Percentiles rank a stretch among this genome's conserved stretches.
phyloP scores from a whole-genome alignment of 1,284 basidiomycete species.

The Exobasidium cylindrosporum region DNA sequence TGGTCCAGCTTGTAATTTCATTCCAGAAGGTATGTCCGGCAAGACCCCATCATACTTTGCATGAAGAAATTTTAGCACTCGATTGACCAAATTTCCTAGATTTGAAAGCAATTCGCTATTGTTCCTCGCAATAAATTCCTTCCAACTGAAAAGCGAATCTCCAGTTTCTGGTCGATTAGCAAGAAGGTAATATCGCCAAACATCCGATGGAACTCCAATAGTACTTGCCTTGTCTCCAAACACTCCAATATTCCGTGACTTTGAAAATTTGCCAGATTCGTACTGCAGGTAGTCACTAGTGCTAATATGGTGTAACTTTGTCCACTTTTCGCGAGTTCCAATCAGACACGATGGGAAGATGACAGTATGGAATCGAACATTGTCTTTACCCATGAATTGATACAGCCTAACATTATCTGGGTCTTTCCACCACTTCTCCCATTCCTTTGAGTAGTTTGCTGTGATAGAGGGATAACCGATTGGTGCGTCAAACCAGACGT shows the following conservation, averaged over 20 bases:
- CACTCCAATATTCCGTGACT: constrained; percentile 92
- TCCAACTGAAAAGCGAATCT: constrained; percentile 96
- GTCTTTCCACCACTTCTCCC: constrained; percentile 98
- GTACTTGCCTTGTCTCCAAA: constrained; percentile 93
- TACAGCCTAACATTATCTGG: constrained; percentile 85
- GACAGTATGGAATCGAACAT: constrained; percentile 97
- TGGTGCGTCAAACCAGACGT: constrained; percentile 92
- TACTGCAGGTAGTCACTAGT: constrained; percentile 98
- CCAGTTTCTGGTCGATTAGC: constrained; percentile 89
- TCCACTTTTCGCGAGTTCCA: constrained; percentile 88
- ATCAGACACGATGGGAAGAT: constrained; percentile 89
- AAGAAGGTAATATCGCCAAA: constrained; percentile 96
- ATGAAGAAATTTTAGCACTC: constrained; percentile 79
- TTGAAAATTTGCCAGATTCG: constrained; percentile 98
- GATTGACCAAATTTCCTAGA: constrained; percentile 98
- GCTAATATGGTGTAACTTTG: constrained; percentile 87
- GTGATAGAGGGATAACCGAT: constrained; percentile 98
- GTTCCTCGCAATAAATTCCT: constrained; percentile 87
- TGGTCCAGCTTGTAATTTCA: constrained; percentile 27
- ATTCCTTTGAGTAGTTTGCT: constrained; percentile 87
- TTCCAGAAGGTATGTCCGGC: constrained; percentile 54
- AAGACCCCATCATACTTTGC: constrained; percentile 79
- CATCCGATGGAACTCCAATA: constrained; percentile 84
- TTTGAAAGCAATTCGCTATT: constrained; percentile 95
- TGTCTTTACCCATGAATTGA: constrained; percentile 82